phyloP scores from a whole-genome alignment of 2,329 filamentous ascomycete species.

The Dothideomycetes sp. region DNA sequence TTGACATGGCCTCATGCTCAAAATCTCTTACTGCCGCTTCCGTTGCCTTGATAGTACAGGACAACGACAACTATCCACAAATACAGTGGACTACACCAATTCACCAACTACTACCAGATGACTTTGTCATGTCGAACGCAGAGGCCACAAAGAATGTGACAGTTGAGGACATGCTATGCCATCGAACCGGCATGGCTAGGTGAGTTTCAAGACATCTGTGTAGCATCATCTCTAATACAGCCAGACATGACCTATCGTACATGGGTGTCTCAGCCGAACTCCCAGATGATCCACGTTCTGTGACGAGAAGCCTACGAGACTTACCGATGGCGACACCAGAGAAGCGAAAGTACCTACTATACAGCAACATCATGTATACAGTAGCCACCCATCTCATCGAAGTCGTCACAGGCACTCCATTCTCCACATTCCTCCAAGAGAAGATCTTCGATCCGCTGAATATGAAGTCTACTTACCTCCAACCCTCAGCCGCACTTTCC shows the following conservation, averaged over 20 bases:
- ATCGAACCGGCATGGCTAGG: constrained; percentile 43
- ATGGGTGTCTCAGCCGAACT: constrained; percentile 24
- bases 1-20: constrained; percentile 47
- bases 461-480: constrained; percentile 37
- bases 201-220: constrained; percentile 29
- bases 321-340: constrained; percentile 38
- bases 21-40: constrained; percentile 47
- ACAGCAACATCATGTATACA: constrained; percentile 45
- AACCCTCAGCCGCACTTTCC: constrained; percentile 19
- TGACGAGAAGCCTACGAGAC: constrained; percentile 38
- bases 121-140: constrained; percentile 43
- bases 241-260: constrained; percentile 28
- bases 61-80: constrained; percentile 30
- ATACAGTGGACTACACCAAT: constrained; percentile 42
- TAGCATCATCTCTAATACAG: constrained; percentile 1
- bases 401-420: constrained; percentile 28
- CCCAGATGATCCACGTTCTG: constrained; percentile 27
- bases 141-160: constrained; percentile 43
- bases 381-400: constrained; percentile 40
- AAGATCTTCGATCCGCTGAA: constrained; percentile 38
- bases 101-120: constrained; percentile 39
- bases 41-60: constrained; percentile 42
- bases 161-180: constrained; percentile 45
- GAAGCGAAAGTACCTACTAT: constrained; percentile 35
- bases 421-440: constrained; percentile 35